These are phyloP conservation scores for Stellera chamaejasme DNA, from an alignment of 345 rosid species.

Conservation along the genomic window DNA sequence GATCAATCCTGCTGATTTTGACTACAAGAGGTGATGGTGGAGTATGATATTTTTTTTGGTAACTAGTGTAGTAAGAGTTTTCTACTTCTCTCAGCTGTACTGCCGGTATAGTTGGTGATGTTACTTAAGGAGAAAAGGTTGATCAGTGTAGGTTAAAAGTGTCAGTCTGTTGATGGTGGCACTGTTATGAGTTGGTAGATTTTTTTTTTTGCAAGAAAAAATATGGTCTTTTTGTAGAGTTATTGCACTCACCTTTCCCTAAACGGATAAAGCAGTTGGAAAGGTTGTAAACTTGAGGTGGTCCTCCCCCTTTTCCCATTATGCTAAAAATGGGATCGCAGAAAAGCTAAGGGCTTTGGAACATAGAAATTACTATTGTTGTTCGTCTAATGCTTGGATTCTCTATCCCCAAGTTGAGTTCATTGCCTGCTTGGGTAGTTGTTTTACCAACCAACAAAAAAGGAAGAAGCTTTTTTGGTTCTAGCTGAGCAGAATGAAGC, in stretches of 20 bases:
- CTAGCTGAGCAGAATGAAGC: too few species aligned
- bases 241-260: not conserved
- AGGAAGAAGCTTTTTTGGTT: not conserved
- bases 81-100: not conserved
- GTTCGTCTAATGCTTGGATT: too few species aligned
- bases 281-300: constrained; percentile 2
- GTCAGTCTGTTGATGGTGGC: constrained; percentile 23
- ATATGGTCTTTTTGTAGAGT: constrained; percentile 16
- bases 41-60: constrained; percentile 8
- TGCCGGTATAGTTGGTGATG: not conserved
- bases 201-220: constrained; percentile 1
- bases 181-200: constrained; percentile 18
- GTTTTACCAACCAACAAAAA: not conserved
- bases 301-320: not conserved
- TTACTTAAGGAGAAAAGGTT: constrained; percentile 10
- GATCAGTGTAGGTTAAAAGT: constrained; percentile 20
- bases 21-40: constrained; percentile 8
- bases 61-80: constrained; percentile 8
- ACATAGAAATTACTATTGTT: constrained; percentile 4
- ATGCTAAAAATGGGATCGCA: too few species aligned
- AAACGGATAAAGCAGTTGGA: constrained; percentile 7
- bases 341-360: constrained; percentile 2
- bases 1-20: constrained; percentile 1
- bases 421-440: too few species aligned
- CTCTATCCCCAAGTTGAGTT: too few species aligned